phyloP scores from a whole-genome alignment of 1,284 basidiomycete genomes.

The Apiotrichum laibachii region DNA sequence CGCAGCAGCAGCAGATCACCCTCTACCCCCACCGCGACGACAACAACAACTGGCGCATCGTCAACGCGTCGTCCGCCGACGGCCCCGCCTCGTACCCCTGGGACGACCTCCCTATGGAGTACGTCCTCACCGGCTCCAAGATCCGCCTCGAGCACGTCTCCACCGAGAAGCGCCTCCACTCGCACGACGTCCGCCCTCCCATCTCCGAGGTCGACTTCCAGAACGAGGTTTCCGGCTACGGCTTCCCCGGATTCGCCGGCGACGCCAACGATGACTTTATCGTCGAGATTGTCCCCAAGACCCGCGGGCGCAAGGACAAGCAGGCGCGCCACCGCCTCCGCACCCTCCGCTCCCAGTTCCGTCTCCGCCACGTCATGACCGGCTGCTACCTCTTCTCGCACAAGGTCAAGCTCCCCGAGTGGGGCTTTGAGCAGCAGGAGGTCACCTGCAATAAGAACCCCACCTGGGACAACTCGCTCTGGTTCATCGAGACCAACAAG shows the following conservation, averaged over 20 bases:
- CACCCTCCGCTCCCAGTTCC: conserved; percentile 79
- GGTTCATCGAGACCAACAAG: conserved; percentile 86
- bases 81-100: conserved; percentile 60
- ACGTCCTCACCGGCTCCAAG: conserved; percentile 66
- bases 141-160: conserved; percentile 78
- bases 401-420: conserved; percentile 94
- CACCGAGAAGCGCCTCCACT: conserved; percentile 86
- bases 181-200: conserved; percentile 89
- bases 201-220: conserved; percentile 99
- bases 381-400: conserved; percentile 98
- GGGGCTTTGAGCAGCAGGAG: conserved; percentile 98
- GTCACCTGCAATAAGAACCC: conserved; percentile 97
- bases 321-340: conserved; percentile 69
- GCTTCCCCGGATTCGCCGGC: conserved; percentile 58
- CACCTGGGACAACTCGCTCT: conserved; percentile 81
- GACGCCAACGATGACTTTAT: conserved; percentile 96
- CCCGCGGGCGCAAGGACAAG: conserved; percentile 58
- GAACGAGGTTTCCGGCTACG: conserved; percentile 96
- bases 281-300: conserved; percentile 71
- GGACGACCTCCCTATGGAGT: conserved; percentile 59
- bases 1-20: conserved; percentile 86
- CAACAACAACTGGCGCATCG: conserved; percentile 86
- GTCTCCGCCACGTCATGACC: conserved; percentile 77
- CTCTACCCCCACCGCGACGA: conserved; percentile 92
- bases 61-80: conserved; percentile 61